These are phyloP conservation scores for Aspergillus pseudonomiae DNA, from an alignment of 2,329 filamentous ascomycete species.

Conservation along the genomic window DNA sequence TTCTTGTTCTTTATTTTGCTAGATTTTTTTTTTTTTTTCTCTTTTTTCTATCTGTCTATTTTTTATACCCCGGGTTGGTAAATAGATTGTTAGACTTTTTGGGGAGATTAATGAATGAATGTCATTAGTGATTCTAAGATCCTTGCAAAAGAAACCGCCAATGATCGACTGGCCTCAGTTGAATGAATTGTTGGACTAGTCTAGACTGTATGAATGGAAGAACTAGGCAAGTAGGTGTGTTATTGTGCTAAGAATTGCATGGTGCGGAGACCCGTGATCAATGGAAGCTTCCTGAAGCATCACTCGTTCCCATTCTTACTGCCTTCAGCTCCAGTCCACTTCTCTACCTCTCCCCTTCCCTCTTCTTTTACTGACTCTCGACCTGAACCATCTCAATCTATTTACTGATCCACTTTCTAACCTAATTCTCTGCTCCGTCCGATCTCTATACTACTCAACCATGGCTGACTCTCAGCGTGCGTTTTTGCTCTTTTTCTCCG, in stretches of 20 bases:
- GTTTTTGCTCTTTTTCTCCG: constrained; percentile 19
- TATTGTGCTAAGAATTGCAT: not conserved
- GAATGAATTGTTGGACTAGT: not conserved
- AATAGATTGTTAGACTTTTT: constrained; percentile 1
- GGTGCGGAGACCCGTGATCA: constrained; percentile 9
- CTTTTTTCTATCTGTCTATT: not conserved
- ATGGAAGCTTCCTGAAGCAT: constrained; percentile 49
- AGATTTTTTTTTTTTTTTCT: not conserved
- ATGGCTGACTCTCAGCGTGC: constrained; percentile 44
- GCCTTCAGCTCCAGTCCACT: constrained; percentile 2
- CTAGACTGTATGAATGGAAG: not conserved
- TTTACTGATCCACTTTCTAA: not conserved
- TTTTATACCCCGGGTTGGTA: not conserved
- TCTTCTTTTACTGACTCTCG: not conserved
- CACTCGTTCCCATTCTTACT: constrained; percentile 11
- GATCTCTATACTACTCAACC: constrained; percentile 7
- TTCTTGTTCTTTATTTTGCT: not conserved
- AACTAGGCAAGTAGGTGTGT: not conserved
- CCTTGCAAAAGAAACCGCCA: not conserved
- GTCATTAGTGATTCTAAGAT: not conserved
- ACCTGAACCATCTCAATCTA: not conserved
- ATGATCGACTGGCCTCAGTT: not conserved
- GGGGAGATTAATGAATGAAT: not conserved
- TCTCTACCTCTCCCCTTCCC: constrained; percentile 8
- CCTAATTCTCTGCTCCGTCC: not conserved